Conservation (phyloP, 2,329 filamentous ascomycete species). For the Teratosphaeria zuluensis region DNA sequence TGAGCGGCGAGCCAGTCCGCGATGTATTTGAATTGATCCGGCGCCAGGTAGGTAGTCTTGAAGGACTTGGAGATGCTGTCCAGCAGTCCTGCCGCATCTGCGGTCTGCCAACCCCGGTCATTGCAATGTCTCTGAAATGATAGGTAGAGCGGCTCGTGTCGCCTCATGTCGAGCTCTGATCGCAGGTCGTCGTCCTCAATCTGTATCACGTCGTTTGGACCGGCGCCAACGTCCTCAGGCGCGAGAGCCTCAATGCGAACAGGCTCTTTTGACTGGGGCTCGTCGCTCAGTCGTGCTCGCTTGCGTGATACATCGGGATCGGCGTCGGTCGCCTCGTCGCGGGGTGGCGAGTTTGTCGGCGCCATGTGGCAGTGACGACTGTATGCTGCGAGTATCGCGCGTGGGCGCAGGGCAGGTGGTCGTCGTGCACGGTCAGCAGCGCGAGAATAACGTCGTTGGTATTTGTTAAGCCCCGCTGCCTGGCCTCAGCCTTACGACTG, state of each 20-base stretch:
- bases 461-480: not conserved
- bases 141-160: constrained; percentile 2
- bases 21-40: constrained; percentile 1
- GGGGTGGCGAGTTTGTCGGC: constrained; percentile 17
- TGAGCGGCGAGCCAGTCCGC: constrained; percentile 1
- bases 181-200: constrained; percentile 23
- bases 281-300: constrained; percentile 35
- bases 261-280: constrained; percentile 15
- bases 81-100: not conserved
- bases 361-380: constrained; percentile 24
- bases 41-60: not conserved
- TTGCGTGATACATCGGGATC: constrained; percentile 37
- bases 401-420: not conserved
- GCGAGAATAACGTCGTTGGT: not conserved
- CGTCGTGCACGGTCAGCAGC: not conserved
- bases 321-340: constrained; percentile 36
- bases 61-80: not conserved
- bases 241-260: constrained; percentile 22
- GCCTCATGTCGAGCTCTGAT: constrained; percentile 1
- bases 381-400: not conserved
- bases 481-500: not conserved
- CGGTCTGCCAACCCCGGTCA: not conserved
- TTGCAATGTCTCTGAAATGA: not conserved
- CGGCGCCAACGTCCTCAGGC: constrained; percentile 30
- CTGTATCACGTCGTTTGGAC: constrained; percentile 29